phyloP scores from a whole-genome alignment of 768 basidiomycete species.

The Lyophyllum decastes region DNA sequence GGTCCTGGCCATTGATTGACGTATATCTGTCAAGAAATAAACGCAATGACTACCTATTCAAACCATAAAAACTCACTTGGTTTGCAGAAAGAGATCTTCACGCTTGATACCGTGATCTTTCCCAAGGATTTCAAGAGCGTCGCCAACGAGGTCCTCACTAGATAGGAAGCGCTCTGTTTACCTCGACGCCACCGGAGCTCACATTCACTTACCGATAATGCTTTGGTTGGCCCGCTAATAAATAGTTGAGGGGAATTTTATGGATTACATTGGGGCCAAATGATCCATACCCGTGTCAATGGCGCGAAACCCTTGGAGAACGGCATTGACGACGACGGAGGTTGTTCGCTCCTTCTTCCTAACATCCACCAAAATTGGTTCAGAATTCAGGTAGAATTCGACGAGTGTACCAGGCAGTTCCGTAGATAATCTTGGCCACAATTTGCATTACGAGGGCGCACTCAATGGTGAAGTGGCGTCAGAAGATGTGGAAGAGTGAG shows the following conservation, averaged over 20 bases:
- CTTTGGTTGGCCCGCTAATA: conserved; percentile 66
- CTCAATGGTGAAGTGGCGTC: conserved; percentile 5
- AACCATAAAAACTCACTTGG: conserved; percentile 52
- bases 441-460: conserved; percentile 18
- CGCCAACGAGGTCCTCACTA: conserved; percentile 82
- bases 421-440: conserved; percentile 53
- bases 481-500: background rate
- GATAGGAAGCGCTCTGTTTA: background rate
- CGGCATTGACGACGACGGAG: conserved; percentile 67
- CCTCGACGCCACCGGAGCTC: background rate
- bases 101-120: conserved; percentile 62
- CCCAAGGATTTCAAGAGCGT: conserved; percentile 60
- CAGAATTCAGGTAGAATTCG: background rate
- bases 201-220: conserved; percentile 57
- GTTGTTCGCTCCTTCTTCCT: conserved; percentile 82
- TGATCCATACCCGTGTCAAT: conserved; percentile 72
- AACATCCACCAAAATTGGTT: background rate
- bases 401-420: conserved; percentile 55
- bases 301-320: conserved; percentile 75
- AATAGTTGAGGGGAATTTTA: background rate
- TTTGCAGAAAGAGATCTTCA: conserved; percentile 76
- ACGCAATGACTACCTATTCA: background rate
- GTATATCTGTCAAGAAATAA: conserved; percentile 58
- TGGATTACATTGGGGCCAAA: background rate
- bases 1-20: conserved; percentile 71